Percentiles rank a stretch among this genome's conserved stretches.
These are phyloP conservation scores for Cetraspora pellucida DNA, from an alignment of 192 early-diverging fungal species.

Conservation along the genomic window DNA sequence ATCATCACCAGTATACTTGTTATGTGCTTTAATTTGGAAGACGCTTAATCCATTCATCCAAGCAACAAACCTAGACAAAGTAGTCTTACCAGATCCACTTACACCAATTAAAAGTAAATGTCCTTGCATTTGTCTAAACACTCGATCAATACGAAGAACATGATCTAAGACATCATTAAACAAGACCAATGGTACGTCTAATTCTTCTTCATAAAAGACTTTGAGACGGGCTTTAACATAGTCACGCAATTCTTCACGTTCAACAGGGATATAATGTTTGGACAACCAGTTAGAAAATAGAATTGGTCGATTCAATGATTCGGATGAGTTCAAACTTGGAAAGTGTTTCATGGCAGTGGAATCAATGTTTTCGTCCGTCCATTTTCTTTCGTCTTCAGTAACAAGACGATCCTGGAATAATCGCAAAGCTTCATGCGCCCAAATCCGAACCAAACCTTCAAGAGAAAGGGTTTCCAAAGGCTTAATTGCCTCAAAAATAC, in stretches of 20 bases:
- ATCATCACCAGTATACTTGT: constrained; percentile 92
- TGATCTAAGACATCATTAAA: constrained; percentile 99
- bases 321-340: constrained; percentile 72
- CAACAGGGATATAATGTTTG: constrained; percentile 88
- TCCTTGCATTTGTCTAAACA: constrained; percentile 97
- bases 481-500: constrained; percentile 93
- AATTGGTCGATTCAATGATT: constrained; percentile 85
- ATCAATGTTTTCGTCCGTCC: constrained; percentile 91
- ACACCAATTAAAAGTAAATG: constrained; percentile 98
- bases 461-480: constrained; percentile 76
- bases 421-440: constrained; percentile 98
- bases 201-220: constrained; percentile 99
- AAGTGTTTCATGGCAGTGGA: constrained; percentile 84
- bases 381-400: constrained; percentile 78
- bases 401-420: constrained; percentile 99
- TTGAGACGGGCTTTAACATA: constrained; percentile 92
- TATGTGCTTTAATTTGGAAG: constrained; percentile 98
- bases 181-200: constrained; percentile 93
- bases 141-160: constrained; percentile 96
- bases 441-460: constrained; percentile 90
- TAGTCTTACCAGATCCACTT: constrained; percentile 97
- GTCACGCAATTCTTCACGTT: constrained; percentile 86
- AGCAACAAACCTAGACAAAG: constrained; percentile 96
- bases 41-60: constrained; percentile 99
- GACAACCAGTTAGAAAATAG: constrained; percentile 98